These are phyloP conservation scores for Hirsutella minnesotensis DNA, from an alignment of 2,329 filamentous ascomycete genomes.

Conservation along the genomic window DNA sequence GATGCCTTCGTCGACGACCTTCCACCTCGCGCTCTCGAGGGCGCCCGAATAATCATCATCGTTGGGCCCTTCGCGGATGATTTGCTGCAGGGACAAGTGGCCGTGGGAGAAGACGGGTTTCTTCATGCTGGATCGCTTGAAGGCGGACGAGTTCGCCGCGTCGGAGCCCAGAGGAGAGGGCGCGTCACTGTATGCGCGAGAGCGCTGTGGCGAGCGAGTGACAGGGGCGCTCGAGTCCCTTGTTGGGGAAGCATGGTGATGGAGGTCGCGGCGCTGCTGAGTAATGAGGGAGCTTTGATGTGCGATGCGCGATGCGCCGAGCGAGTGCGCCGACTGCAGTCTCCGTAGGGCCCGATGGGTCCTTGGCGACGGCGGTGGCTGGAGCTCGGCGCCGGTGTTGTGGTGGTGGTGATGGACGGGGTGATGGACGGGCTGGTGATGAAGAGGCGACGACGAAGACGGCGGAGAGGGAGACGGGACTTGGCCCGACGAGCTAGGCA, in stretches of 20 bases:
- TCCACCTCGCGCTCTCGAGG: conserved; percentile 59
- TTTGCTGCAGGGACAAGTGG: conserved; percentile 55
- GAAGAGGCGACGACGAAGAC: background rate
- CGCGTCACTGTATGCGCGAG: conserved; percentile 64
- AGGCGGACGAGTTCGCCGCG: conserved; percentile 21
- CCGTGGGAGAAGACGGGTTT: conserved; percentile 37
- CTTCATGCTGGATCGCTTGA: conserved; percentile 27
- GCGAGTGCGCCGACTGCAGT: conserved; percentile 63
- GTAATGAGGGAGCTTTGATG: conserved; percentile 45
- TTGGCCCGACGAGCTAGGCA: conserved; percentile 7
- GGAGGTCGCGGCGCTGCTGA: conserved; percentile 45
- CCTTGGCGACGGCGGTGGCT: conserved; percentile 48
- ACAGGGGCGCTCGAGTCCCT: conserved; percentile 7
- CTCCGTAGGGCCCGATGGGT: conserved; percentile 58
- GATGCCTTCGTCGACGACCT: conserved; percentile 64
- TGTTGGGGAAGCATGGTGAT: conserved; percentile 22
- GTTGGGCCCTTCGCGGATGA: conserved; percentile 70
- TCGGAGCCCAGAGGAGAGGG: conserved; percentile 27
- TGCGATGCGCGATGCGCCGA: conserved; percentile 40
- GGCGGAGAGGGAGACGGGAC: background rate
- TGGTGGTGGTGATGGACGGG: background rate
- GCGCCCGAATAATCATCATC: conserved; percentile 56
- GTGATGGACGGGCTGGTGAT: conserved; percentile 1
- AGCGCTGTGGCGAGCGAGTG: conserved; percentile 38
- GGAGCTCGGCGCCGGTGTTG: conserved; percentile 29